Evolutionary conservation across 768 basidiomycete genomes (phyloP), one percentile per base, ranked within the genome.

Genomic region (Lentinula raphanica): DNA sequence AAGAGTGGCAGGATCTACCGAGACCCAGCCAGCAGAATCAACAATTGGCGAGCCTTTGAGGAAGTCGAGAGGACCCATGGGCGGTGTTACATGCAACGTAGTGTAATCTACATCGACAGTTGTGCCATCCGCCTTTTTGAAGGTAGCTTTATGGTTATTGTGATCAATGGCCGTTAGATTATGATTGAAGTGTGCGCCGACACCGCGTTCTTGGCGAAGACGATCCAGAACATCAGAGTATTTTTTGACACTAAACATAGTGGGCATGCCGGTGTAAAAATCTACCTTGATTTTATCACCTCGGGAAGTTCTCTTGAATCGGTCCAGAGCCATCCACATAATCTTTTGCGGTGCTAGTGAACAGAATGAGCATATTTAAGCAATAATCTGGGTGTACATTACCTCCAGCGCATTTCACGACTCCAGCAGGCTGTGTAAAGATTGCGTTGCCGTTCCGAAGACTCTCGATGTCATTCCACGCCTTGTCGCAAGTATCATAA

Each of bases 291-390:
- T 79, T 49, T 81, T 76, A 49, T 79, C 76, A 15, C 74, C 68
- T 19, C 88, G 80, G 2, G 78, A 77, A 9, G 88, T 88, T 66
- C 71, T 77, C 58, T 79, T 78, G 69, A 80, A 92, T 49, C 85
- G 76, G 67, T 94, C 91, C 90, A 91, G 93, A 46, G 91, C 90
- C 90, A 94, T 92, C 92, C 93, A 96, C 90, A 96, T 94, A 55
- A 94, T 90, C 72, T 95, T 94, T 68, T 93, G 90, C 19, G 90
- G 89, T 15, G 87, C 89, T 90, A 21, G 40, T 7, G 27, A 50
- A 62, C 15, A 9, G 21, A 21, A 35, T 48, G 13, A 21, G 19
- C 19, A 29, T 3, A 28, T 5, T 29, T 28, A 12, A 9, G 17
- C 29, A 19, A 32, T 21, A 28, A 2, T 8, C 5, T n/a, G 9